These are phyloP conservation scores for Ophiocordyceps unilateralis DNA, from an alignment of 2,329 filamentous ascomycete genomes.

Conservation along the genomic window DNA sequence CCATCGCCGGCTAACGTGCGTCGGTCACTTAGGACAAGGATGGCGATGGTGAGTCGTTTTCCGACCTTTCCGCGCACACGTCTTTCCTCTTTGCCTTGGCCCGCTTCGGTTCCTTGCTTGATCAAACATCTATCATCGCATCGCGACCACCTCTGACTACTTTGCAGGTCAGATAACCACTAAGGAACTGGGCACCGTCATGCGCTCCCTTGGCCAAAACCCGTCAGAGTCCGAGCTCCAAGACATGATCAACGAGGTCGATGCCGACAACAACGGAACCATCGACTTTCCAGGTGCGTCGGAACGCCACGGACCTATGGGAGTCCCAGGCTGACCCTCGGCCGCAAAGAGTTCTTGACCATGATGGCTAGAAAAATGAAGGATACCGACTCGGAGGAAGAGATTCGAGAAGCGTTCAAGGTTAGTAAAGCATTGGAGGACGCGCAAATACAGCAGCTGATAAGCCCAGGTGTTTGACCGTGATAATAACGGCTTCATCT, in stretches of 20 bases:
- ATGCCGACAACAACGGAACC: constrained; percentile 83
- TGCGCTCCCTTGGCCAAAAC: constrained; percentile 81
- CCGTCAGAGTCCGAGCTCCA: constrained; percentile 79
- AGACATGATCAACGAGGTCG: constrained; percentile 90
- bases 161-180: constrained; percentile 70
- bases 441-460: not conserved
- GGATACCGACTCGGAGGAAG: constrained; percentile 80
- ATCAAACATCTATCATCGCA: not conserved
- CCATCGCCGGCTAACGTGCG: not conserved
- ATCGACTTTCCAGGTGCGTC: constrained; percentile 74
- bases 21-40: constrained; percentile 59
- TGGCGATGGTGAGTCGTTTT: constrained; percentile 61
- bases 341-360: constrained; percentile 57
- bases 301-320: not conserved
- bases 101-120: too few relatives aligned
- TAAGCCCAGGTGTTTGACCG: constrained; percentile 53
- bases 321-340: not conserved
- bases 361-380: constrained; percentile 96
- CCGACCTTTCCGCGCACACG: not conserved
- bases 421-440: constrained; percentile 19
- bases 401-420: constrained; percentile 82
- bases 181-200: constrained; percentile 78
- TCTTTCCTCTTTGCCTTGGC: not conserved
- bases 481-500: constrained; percentile 86
- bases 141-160: not conserved